Percentiles rank a stretch among this genome's conserved stretches.
phyloP scores from a whole-genome alignment of 2,329 filamentous ascomycete genomes.

The Verticillium longisporum region DNA sequence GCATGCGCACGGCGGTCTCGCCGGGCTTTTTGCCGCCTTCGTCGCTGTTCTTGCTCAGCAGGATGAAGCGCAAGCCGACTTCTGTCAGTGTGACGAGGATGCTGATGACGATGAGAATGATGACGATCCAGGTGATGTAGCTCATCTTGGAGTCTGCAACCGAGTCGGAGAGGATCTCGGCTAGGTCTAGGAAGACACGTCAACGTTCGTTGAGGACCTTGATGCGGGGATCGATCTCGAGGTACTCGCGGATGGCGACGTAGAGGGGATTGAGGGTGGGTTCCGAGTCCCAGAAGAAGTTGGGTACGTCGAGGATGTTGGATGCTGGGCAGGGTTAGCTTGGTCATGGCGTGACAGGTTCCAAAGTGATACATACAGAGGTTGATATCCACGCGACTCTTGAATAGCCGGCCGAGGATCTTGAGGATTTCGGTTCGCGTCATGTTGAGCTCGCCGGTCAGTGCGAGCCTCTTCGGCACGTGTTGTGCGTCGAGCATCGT shows the following conservation, averaged over 20 bases:
- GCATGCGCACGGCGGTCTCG: neutral
- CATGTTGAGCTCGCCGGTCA: slow-evolving; percentile 89
- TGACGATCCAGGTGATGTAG: slow-evolving; percentile 95
- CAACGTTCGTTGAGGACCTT: slow-evolving; percentile 96
- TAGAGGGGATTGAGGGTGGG: slow-evolving; percentile 93
- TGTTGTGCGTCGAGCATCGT: slow-evolving; percentile 93
- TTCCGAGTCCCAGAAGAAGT: slow-evolving; percentile 98
- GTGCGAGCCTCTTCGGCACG: slow-evolving; percentile 79
- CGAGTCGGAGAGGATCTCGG: slow-evolving; percentile 87
- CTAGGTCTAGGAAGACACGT: slow-evolving; percentile 90
- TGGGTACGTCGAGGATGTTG: slow-evolving; percentile 92
- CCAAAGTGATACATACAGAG: slow-evolving; percentile 62
- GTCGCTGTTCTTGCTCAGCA: slow-evolving; percentile 44
- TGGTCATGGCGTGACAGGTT: neutral
- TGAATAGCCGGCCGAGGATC: slow-evolving; percentile 85
- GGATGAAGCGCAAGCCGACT: slow-evolving; percentile 77
- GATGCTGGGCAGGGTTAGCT: slow-evolving; percentile 51
- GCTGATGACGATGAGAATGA: slow-evolving; percentile 82
- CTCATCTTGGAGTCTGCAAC: slow-evolving; percentile 96
- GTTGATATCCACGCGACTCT: slow-evolving; percentile 93
- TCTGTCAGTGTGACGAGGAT: slow-evolving; percentile 89
- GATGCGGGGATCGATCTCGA: slow-evolving; percentile 93
- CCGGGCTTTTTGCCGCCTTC: neutral
- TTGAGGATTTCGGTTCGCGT: slow-evolving; percentile 85
- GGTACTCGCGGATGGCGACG: slow-evolving; percentile 88